Base-by-base conservation (phyloP, 257 asterid species). In the Ligustrum vulgare region DNA sequence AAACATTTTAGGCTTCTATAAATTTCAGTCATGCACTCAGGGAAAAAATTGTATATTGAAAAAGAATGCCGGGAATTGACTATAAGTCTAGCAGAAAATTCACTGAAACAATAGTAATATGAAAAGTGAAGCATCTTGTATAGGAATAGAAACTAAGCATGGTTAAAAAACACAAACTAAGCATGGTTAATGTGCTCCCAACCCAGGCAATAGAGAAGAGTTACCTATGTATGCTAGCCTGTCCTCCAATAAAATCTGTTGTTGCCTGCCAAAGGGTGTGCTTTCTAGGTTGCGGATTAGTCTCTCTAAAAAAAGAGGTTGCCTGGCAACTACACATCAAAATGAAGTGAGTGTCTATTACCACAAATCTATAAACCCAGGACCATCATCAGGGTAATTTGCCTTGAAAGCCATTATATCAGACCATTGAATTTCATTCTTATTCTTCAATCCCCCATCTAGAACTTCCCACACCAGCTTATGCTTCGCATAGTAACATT, bases 261-360 rank as follows among this genome's bases (percentile, higher is more conserved):
- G 86, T 82, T 23, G 86, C 84, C 78, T 82, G 86, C 86, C 86
- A 82, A 16, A 79, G 79, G 35, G 86, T 82, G 75, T 82, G 81
- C 82, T 80, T 82, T 72, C 86, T 72, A 35, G 84, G 84, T 67
- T 82, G 84, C 11, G 86, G 84, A 62, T 82, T 79, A 16, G 82
- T 82, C 80, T 82, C 86, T 63, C 84, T 76, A 72, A 82, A 84
- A 82, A 82, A 32, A 82, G 80, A 23, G 86, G 86, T 71, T 82
- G 84, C 31, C 84, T 72, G 18, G 86, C 43, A 82, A 70, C 86
- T 82, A 77, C 74, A 34, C 41, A 43, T 39, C 11, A 35, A 68
- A 25, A 3, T 70, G 62, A 56, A 34, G 34, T 37, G 41, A 72
- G 31, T 8, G 31, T 15, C 43, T 12, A 43, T 72, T 82, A 82